phyloP scores from a whole-genome alignment of 2,329 filamentous ascomycete genomes.

The Trichoderma breve region DNA sequence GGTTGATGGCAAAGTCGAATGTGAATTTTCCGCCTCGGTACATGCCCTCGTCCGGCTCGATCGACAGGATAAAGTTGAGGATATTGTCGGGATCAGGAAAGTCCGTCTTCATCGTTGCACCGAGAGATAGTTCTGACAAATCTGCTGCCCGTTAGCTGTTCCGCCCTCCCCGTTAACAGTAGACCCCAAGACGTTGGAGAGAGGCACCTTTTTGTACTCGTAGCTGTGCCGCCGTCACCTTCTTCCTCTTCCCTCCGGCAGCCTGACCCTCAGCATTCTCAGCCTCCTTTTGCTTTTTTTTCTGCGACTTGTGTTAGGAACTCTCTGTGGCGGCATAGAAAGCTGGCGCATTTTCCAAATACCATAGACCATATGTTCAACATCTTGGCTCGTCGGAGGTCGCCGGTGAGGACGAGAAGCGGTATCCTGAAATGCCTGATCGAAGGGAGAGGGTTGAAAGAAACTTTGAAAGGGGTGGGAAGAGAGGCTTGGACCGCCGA shows the following conservation, averaged over 20 bases:
- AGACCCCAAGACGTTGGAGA: background rate
- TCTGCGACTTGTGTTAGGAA: slow-evolving; percentile 50
- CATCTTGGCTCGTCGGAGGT: slow-evolving; percentile 59
- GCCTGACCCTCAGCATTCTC: slow-evolving; percentile 74
- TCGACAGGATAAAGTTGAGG: slow-evolving; percentile 77
- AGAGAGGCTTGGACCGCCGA: background rate
- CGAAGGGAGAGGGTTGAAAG: background rate
- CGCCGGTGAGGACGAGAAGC: background rate
- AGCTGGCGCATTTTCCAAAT: slow-evolving; percentile 31
- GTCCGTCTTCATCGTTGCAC: slow-evolving; percentile 74
- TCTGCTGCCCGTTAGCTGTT: slow-evolving; percentile 48
- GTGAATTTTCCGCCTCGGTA: slow-evolving; percentile 87
- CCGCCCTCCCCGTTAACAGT: background rate
- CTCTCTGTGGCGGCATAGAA: background rate
- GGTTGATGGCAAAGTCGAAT: slow-evolving; percentile 89
- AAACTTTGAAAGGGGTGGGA: background rate
- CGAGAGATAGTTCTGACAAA: slow-evolving; percentile 76
- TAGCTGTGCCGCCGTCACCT: slow-evolving; percentile 93
- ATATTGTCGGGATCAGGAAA: slow-evolving; percentile 84
- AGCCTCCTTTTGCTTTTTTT: slow-evolving; percentile 95
- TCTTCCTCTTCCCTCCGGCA: slow-evolving; percentile 86
- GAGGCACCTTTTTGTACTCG: slow-evolving; percentile 86
- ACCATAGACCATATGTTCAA: slow-evolving; percentile 99
- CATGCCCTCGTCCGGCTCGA: slow-evolving; percentile 80
- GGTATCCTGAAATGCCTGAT: background rate